These are phyloP conservation scores for Speleostelium caveatum DNA, from an alignment of 78 protist species.

Conservation along the genomic window DNA sequence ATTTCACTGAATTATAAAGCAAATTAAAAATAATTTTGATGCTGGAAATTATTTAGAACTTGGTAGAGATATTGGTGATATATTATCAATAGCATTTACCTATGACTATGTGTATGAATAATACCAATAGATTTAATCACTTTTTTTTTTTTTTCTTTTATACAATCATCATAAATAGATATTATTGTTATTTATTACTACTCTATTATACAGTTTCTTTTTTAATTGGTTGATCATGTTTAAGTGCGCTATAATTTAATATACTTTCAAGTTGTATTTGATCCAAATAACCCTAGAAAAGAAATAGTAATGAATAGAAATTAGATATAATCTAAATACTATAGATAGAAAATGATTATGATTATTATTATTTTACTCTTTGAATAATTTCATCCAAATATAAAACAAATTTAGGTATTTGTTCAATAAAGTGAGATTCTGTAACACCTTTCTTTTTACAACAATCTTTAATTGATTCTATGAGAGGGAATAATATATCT, in stretches of 20 bases:
- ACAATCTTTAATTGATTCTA: constrained; percentile 56
- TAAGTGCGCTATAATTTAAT: constrained; percentile 37
- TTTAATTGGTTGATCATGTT: constrained; percentile 64
- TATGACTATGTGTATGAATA: background rate
- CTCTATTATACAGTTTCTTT: constrained; percentile 46
- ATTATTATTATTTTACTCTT: constrained; percentile 25
- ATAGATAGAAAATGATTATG: background rate
- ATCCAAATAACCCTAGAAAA: constrained; percentile 45
- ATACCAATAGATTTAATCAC: background rate
- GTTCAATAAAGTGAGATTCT: constrained; percentile 48
- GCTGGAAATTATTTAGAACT: background rate
- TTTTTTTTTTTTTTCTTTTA: background rate
- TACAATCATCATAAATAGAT: too few species aligned
- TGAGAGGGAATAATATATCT: constrained; percentile 39
- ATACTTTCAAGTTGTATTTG: constrained; percentile 60
- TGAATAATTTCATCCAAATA: constrained; percentile 69
- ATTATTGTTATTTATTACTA: background rate
- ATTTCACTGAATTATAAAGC: too few species aligned
- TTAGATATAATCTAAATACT: background rate
- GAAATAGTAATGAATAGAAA: background rate
- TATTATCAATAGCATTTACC: background rate
- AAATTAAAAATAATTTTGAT: too few species aligned
- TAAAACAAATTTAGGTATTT: constrained; percentile 70
- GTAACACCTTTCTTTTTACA: constrained; percentile 74
- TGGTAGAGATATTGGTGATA: background rate